These are phyloP conservation scores for Trametes polyzona DNA, from an alignment of 1,284 basidiomycete genomes.

Conservation along the genomic window DNA sequence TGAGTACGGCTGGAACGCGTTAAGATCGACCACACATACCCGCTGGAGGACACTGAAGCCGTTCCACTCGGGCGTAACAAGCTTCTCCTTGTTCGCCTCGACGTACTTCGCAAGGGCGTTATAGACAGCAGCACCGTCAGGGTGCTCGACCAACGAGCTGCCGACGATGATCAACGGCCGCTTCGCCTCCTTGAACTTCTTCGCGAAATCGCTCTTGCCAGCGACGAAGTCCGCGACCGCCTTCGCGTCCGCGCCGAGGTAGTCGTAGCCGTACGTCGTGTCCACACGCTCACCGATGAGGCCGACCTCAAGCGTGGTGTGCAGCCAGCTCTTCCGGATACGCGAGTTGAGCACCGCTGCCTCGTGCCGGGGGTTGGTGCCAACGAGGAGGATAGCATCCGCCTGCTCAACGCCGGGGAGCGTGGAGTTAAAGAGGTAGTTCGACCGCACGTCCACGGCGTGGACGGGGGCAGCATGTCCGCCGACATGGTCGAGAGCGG, in stretches of 20 bases:
- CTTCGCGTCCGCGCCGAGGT: slow-evolving; percentile 82
- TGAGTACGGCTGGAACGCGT: not conserved
- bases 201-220: slow-evolving; percentile 80
- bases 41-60: slow-evolving; percentile 94
- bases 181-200: slow-evolving; percentile 91
- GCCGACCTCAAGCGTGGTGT: slow-evolving; percentile 84
- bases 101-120: slow-evolving; percentile 83
- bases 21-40: slow-evolving; percentile 48
- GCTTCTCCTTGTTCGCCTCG: slow-evolving; percentile 73
- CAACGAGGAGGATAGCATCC: slow-evolving; percentile 92
- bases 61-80: slow-evolving; percentile 93
- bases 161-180: slow-evolving; percentile 95
- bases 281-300: slow-evolving; percentile 92
- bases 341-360: slow-evolving; percentile 97
- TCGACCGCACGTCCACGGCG: slow-evolving; percentile 91
- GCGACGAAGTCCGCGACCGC: slow-evolving; percentile 82
- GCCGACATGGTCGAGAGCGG: slow-evolving; percentile 76
- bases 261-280: slow-evolving; percentile 92
- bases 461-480: slow-evolving; percentile 74
- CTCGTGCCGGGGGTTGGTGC: slow-evolving; percentile 97
- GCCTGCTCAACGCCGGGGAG: slow-evolving; percentile 92
- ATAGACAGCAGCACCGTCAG: slow-evolving; percentile 83
- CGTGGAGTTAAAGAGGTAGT: slow-evolving; percentile 97
- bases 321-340: slow-evolving; percentile 93
- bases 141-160: slow-evolving; percentile 85